These are phyloP conservation scores for Picochlorum sp. DNA, from an alignment of 139 green algal genomes.

Conservation along the genomic window DNA sequence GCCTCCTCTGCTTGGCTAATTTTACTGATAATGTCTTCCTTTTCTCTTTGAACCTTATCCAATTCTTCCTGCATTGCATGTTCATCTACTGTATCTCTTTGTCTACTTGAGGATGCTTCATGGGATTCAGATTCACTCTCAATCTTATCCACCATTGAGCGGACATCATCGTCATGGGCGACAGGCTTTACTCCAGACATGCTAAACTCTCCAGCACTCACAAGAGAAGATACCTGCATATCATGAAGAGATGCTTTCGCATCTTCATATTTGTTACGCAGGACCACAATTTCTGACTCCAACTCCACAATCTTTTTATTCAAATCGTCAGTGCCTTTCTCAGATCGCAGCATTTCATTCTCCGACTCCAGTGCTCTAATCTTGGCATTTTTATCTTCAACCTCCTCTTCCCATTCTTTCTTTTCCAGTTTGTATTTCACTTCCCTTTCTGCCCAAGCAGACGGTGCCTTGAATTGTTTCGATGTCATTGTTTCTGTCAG, in stretches of 20 bases:
- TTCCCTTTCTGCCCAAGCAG: slow-evolving; percentile 50
- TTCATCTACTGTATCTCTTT: background rate
- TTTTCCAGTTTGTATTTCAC: slow-evolving; percentile 53
- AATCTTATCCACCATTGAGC: background rate
- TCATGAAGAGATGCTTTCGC: slow-evolving; percentile 22
- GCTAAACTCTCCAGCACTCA: slow-evolving; percentile 16
- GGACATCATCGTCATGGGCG: background rate
- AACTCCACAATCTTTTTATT: slow-evolving; percentile 14
- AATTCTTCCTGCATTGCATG: slow-evolving; percentile 10
- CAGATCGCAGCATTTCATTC: slow-evolving; percentile 3
- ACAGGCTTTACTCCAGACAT: slow-evolving; percentile 8
- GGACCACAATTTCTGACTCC: slow-evolving; percentile 19
- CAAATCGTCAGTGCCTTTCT: background rate
- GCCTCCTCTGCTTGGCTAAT: background rate
- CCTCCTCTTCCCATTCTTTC: slow-evolving; percentile 32
- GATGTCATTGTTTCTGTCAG: slow-evolving; percentile 45
- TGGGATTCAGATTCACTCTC: background rate
- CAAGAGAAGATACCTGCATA: slow-evolving; percentile 15
- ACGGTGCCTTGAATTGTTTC: slow-evolving; percentile 49
- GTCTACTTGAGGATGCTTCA: background rate
- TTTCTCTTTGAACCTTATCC: slow-evolving; percentile 18
- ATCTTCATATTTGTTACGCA: slow-evolving; percentile 8
- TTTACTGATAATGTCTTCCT: slow-evolving; percentile 28
- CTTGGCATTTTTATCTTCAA: background rate
- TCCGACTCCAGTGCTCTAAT: background rate